Evolutionary conservation across 1,284 basidiomycete species (phyloP), one percentile per base, ranked within the genome.

Genomic region (Pseudozyma thailandica): DNA sequence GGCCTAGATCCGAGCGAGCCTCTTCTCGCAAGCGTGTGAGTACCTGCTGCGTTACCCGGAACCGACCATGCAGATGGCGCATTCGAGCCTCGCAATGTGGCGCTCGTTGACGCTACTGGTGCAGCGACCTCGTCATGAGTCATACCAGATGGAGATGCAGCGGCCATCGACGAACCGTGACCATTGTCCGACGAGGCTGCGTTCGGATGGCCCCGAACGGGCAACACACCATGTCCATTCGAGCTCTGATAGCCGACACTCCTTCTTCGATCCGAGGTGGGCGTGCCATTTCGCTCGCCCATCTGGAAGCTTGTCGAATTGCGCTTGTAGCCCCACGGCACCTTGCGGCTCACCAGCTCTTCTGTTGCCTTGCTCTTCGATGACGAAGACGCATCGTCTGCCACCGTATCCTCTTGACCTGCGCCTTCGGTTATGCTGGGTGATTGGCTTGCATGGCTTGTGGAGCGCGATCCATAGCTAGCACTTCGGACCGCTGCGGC

Each of bases 251-350:
- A 64, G 30, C 68, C 68, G 8, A 59, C 42, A 33, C 70, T 72
- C 12, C 64, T 43, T 12, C 70, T 55, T 45, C 59, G 59, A 42
- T 72, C 70, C 21, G 70, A 62, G 10, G 25, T 60, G 4, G 70
- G 63, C 15, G 64, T 68, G 43, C 51, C 56, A 6, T 46, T 60
- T 30, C 70, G 64, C 21, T 68, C 70, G 25, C 48, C 50, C 41
- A 46, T 41, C 0, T 31, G 33, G 8, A 50, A 31, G 46, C 56
- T 64, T 27, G 61, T 50, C 21, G 74, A 75, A 20, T 59, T 61
- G 31, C 74, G 62, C 25, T 69, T 70, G 46, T 78, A 78, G 26
- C 66, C 62, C 74, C 74, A 78, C 12, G 75, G 75, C 18, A 79
- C 65, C 31, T 78, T 78, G 35, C 75, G 66, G 45, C 75, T 75